Base-by-base conservation (phyloP, 345 rosid genomes). In the Aquilaria sinensis region DNA sequence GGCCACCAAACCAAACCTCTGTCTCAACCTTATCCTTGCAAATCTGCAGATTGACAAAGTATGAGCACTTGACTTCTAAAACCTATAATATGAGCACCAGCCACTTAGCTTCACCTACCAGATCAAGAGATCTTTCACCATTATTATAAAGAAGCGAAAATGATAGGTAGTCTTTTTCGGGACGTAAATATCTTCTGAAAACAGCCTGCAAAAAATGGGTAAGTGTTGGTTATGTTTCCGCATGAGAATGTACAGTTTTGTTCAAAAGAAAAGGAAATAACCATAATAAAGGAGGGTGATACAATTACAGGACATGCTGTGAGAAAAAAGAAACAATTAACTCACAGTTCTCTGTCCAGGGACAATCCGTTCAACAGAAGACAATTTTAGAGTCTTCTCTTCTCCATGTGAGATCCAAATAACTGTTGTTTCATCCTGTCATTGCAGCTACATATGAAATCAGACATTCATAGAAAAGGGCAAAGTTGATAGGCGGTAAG, bases 291-390 rank as follows among this genome's bases (percentile, higher is more conserved):
- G 23, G 23, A 62, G 48, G 14, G 29, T 5, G 57, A 58, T 31
- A 41, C 48, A 63, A 61, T 32, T 53, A 48, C 52, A 51, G 14
- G 0, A 56, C 29, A 58, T 23, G 58, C 37, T 71, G 9, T 49
- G 47, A 31, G 37, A 43, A 23, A 61, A 53, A 46, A 60, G 59
- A 58, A 58, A 37, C 3, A 41, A 52, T 32, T 3, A 65, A 82
- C 98, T 85, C 76, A 92, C 98, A 34, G 95, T 92, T 85, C 98
- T 87, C 76, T 92, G 98, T 78, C 98, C 98, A 41, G 96, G 89
- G 63, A 89, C 65, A 53, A 92, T 89, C 63, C 85, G 61, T 8
- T 84, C 69, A 61, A 92, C 88, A 7, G 82, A 61, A 31, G 89
- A 77, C 74, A 92, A 75, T 66, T 78, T 92, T 82, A 89, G 76